phyloP scores from a whole-genome alignment of 495 filamentous ascomycete genomes.

The Penicillium cosmopolitanum region DNA sequence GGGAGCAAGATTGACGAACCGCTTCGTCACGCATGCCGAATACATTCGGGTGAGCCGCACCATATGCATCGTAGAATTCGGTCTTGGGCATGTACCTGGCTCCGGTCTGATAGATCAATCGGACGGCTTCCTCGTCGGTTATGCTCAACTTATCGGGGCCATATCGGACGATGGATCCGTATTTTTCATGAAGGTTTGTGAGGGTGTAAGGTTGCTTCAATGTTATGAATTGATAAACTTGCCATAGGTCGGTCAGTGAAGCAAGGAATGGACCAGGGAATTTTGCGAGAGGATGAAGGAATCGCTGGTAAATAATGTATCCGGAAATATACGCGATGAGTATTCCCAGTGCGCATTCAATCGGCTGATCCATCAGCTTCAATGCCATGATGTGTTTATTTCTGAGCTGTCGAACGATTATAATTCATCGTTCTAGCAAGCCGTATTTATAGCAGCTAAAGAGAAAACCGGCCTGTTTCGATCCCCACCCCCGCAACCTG shows the following conservation, averaged over 20 bases:
- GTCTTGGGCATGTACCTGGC: constrained; percentile 18
- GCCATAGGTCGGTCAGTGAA: constrained; percentile 17
- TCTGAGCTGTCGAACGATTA: too few relatives aligned
- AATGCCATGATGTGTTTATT: neutral
- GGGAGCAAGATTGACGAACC: neutral
- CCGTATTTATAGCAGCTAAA: neutral
- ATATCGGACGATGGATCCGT: constrained; percentile 16
- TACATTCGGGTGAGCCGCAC: constrained; percentile 17
- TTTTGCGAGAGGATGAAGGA: constrained; percentile 14
- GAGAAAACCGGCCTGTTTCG: neutral
- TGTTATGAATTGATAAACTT: constrained; percentile 16
- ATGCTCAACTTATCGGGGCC: constrained; percentile 20
- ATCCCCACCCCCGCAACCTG: constrained; percentile 1
- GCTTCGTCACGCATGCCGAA: constrained; percentile 19
- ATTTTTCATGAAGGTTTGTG: constrained; percentile 14
- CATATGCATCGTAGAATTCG: constrained; percentile 21
- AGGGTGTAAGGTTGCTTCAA: constrained; percentile 15
- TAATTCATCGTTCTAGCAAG: neutral
- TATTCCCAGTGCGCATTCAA: neutral
- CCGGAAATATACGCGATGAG: neutral
- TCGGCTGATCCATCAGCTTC: neutral
- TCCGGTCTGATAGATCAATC: constrained; percentile 15
- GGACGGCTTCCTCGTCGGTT: constrained; percentile 15
- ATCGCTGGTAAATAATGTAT: constrained; percentile 11
- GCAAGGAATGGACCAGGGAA: constrained; percentile 17